Conservation (phyloP, 805 yeast species). For the Saturnispora mendoncae region DNA sequence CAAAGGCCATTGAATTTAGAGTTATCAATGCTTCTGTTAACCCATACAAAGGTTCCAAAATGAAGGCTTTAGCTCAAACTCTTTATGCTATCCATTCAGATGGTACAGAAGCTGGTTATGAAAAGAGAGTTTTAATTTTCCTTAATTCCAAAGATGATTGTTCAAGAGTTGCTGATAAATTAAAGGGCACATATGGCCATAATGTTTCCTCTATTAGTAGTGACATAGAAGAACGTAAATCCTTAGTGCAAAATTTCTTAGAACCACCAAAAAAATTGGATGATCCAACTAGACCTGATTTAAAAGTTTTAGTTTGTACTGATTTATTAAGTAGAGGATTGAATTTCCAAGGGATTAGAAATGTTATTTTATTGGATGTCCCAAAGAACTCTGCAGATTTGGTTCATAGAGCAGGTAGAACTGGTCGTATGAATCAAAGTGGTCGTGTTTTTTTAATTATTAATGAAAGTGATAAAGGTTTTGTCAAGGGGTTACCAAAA, state of each 20-base stretch:
- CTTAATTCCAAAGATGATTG: conserved; percentile 70
- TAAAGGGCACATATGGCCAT: conserved; percentile 43
- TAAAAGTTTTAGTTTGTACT: conserved; percentile 76
- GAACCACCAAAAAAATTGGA: conserved; percentile 43
- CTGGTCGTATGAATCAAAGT: conserved; percentile 82
- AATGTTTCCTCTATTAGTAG: conserved; percentile 63
- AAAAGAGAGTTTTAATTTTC: conserved; percentile 76
- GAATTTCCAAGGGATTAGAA: conserved; percentile 73
- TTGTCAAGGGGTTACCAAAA: conserved; percentile 75
- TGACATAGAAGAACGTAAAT: conserved; percentile 49
- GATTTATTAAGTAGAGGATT: conserved; percentile 87
- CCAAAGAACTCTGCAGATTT: conserved; percentile 81
- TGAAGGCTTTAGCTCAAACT: conserved; percentile 81
- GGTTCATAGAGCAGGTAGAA: conserved; percentile 87
- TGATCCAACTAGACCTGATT: conserved; percentile 24
- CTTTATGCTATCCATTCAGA: conserved; percentile 78
- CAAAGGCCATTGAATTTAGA: conserved; percentile 61
- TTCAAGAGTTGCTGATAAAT: conserved; percentile 43
- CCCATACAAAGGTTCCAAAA: conserved; percentile 80
- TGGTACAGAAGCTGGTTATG: conserved; percentile 66
- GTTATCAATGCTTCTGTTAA: conserved; percentile 66
- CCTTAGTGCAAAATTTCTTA: conserved; percentile 54
- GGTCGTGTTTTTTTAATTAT: conserved; percentile 83
- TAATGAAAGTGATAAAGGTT: conserved; percentile 56
- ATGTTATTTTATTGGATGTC: conserved; percentile 75